A percentile compares a stretch with the other conserved stretches of the same genome.
Conservation (phyloP, 1,139 yeast species). For the Lodderomyces theae region DNA sequence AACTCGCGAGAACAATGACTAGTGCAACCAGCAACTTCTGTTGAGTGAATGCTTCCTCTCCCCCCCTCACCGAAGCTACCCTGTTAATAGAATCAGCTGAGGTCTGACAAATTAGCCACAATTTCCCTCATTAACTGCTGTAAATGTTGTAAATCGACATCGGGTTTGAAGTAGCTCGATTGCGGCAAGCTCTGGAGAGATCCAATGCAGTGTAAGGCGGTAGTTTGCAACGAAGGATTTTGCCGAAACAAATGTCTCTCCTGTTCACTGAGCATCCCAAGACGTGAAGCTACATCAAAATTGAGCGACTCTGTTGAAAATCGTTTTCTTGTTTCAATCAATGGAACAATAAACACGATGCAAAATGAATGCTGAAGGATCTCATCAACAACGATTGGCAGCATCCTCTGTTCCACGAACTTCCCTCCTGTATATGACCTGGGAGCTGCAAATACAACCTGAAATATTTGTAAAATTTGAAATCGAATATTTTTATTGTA, state of each 20-base stretch:
- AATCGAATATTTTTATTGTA: slow-evolving; percentile 1
- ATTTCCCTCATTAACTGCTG: background rate
- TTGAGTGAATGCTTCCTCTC: no score
- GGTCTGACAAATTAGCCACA: background rate
- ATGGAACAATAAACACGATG: background rate
- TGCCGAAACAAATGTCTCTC: background rate
- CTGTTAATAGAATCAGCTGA: background rate
- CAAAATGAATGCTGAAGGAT: background rate
- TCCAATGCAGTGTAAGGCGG: background rate
- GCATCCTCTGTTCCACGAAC: background rate
- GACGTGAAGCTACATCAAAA: background rate
- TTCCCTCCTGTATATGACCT: background rate
- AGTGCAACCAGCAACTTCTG: no score
- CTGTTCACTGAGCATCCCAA: background rate
- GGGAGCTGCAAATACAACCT: background rate
- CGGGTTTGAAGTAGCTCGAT: background rate
- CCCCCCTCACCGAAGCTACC: no score
- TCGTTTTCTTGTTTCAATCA: background rate
- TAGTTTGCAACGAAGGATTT: background rate
- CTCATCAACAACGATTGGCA: background rate
- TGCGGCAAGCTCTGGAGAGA: background rate
- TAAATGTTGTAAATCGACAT: background rate
- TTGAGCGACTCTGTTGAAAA: background rate
- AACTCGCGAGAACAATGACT: no score
- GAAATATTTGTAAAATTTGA: slow-evolving; percentile 2